Evolutionary conservation across 768 basidiomycete genomes (phyloP).

Genomic region (Mycena epipterygia): DNA sequence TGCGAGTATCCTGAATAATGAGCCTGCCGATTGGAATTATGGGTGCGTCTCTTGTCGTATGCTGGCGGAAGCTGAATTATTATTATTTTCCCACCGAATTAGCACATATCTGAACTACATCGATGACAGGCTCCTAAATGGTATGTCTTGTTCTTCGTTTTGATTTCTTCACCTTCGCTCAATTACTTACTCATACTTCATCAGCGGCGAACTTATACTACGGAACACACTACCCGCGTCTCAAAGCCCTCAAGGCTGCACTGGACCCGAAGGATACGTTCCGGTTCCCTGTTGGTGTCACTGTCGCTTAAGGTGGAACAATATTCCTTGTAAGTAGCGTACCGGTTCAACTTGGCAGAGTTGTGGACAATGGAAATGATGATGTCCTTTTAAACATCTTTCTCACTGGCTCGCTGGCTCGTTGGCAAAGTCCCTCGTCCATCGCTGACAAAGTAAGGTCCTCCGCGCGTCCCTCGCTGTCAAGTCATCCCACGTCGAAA

Average conservation of each 20-base stretch:
- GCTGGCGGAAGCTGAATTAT: conserved; percentile 8
- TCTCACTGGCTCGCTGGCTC: too few relatives aligned
- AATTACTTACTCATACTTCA: conserved; percentile 4
- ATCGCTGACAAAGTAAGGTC: too few relatives aligned
- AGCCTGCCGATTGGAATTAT: conserved; percentile 46
- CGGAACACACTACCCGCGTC: conserved; percentile 23
- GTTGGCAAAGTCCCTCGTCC: too few relatives aligned
- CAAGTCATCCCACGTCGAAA: too few relatives aligned
- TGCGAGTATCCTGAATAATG: conserved; percentile 42
- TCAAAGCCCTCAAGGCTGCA: conserved; percentile 14
- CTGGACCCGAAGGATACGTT: conserved; percentile 29
- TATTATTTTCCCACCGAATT: conserved; percentile 4
- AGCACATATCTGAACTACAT: conserved; percentile 57
- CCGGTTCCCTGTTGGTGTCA: conserved; percentile 25
- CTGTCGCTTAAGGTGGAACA: conserved; percentile 24
- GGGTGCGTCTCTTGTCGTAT: conserved; percentile 35
- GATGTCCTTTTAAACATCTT: conserved; percentile 25
- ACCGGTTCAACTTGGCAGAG: conserved; percentile 22
- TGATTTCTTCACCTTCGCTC: conserved; percentile 11
- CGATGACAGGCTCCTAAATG: conserved; percentile 50
- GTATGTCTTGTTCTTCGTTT: conserved; percentile 40
- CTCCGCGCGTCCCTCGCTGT: too few relatives aligned
- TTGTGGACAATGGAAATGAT: conserved; percentile 24
- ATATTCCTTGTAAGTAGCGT: conserved; percentile 22
- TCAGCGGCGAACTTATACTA: conserved; percentile 26